Evolutionary conservation across 331 rosid species (phyloP), one percentile per base, ranked within the genome.

Genomic region (Arachis monticola): DNA sequence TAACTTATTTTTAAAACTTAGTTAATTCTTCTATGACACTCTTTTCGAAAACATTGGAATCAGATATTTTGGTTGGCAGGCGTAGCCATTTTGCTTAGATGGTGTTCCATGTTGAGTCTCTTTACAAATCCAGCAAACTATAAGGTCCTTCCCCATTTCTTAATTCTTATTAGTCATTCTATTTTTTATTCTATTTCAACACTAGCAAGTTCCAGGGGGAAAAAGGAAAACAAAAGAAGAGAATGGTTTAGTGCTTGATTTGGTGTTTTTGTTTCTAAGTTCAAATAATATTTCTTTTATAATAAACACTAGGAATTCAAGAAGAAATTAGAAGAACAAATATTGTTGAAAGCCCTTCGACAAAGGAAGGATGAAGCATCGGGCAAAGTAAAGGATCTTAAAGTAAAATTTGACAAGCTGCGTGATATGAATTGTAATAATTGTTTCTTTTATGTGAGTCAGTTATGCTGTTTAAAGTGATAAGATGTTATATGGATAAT

Each of bases 321-420:
- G 62, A 80, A 77, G 46, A 84, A 83, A 50, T n/a, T 81, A 59
- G 85, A 83, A 70, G 88, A 67, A 64, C 32, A 87, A 30, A 60
- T 56, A 41, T 61, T 69, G 42, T 59, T 88, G 75, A 83, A 86
- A 48, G 89, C 64, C 41, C 85, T 84, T 32, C 77, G 30, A 78
- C 75, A 6, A 52, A 87, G 81, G 78, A 76, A 64, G 79, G 62
- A 35, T 52, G 89, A 88, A 73, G 96, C 97, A 60, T 87, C 80
- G 44, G 79, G 78, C 27, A 83, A 84, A 66, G 87, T 85, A 31
- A 76, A 74, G 42, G 79, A 82, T 65, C 90, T 90, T 44, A 90
- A 82, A 87, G 81, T 17, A 63, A 73, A 88, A 76, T 88, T 88
- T 84, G 88, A 87, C 61, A 78, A 82, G 79, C 89, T 94, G 9